Percentiles rank a stretch among this genome's conserved stretches.
Conservation (phyloP, 2,329 filamentous ascomycete species). For the Leptographium procerum region DNA sequence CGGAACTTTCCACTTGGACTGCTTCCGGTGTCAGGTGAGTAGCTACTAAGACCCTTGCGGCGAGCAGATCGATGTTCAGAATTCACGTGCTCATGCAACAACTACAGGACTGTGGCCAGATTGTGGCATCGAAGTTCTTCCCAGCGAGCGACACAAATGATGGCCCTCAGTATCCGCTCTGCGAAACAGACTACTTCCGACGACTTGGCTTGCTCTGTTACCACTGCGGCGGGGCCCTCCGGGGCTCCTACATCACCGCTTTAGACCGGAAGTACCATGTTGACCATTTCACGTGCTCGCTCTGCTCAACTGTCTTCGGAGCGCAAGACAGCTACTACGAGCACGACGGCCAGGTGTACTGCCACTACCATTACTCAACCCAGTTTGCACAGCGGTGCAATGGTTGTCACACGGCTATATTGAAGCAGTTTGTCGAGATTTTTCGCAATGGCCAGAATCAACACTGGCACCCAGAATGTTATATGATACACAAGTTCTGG, state of each 20-base stretch:
- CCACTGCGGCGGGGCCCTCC: slow-evolving; percentile 81
- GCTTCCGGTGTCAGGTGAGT: slow-evolving; percentile 89
- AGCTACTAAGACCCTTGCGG: not conserved
- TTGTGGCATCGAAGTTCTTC: slow-evolving; percentile 98
- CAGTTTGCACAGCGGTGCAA: slow-evolving; percentile 94
- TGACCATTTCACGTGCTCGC: slow-evolving; percentile 95
- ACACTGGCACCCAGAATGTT: slow-evolving; percentile 98
- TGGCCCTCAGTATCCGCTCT: slow-evolving; percentile 80
- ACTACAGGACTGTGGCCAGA: slow-evolving; percentile 84
- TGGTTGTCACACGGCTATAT: slow-evolving; percentile 89
- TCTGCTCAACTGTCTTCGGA: slow-evolving; percentile 95
- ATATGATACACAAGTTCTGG: slow-evolving; percentile 99
- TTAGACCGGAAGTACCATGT: slow-evolving; percentile 98
- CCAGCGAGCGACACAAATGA: slow-evolving; percentile 86
- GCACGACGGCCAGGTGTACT: slow-evolving; percentile 91
- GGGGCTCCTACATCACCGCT: slow-evolving; percentile 95
- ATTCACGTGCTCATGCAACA: not conserved
- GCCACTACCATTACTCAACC: slow-evolving; percentile 97
- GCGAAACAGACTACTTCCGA: slow-evolving; percentile 96
- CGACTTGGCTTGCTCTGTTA: slow-evolving; percentile 83
- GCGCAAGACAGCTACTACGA: slow-evolving; percentile 99
- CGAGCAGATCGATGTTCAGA: not conserved
- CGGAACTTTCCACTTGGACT: slow-evolving; percentile 92
- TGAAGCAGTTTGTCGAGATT: slow-evolving; percentile 99
- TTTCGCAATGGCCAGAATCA: slow-evolving; percentile 97